Base-by-base conservation (phyloP, 371 early-diverging fungal genomes). In the Mucor piriformis region DNA sequence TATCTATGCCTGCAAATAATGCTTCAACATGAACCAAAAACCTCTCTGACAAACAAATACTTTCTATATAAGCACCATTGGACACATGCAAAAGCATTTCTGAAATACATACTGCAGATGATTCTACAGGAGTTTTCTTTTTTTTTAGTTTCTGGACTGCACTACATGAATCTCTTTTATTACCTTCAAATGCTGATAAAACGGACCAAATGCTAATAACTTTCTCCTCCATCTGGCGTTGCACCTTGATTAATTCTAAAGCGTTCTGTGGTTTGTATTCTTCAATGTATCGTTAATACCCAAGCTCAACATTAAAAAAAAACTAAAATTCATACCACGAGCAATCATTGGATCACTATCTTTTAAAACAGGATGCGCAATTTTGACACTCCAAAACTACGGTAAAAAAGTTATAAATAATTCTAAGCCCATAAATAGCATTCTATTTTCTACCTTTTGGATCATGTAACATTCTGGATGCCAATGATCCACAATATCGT, bases 381-480 rank as follows among this genome's bases (percentile, higher is more conserved):
- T 51, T 60, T 85, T 88, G 43, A 91, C 89, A 65, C 88, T 88
- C 91, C 90, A 91, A 63, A 89, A 86, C 88, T 70, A 60, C 16
- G 23, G 15, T 13, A 40, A 33, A 13, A 21, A 32, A 33, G 12
- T 2, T 3, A 12, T 10, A 59, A 46, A 35, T 24, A 34, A 44
- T 24, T n/a, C 29, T 29, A 25, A 33, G 29, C 43, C 25, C 38
- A 16, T 23, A 33, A 47, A 35, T 42, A 29, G 37, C 23, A 25
- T 32, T n/a, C 49, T 25, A 16, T 13, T 38, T 11, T 50, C 21
- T 63, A 74, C 74, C 74, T 93, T 96, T 82, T 93, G 91, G 50
- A 97, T 94, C 97, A 95, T 96, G 71, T 97, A 97, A 72, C 98
- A 97, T 69, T 95, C 95, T 12, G 96, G 96, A 74, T 97, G 98